phyloP scores from a whole-genome alignment of 2,329 filamentous ascomycete genomes.

The Rhytidhysteron rufulum region DNA sequence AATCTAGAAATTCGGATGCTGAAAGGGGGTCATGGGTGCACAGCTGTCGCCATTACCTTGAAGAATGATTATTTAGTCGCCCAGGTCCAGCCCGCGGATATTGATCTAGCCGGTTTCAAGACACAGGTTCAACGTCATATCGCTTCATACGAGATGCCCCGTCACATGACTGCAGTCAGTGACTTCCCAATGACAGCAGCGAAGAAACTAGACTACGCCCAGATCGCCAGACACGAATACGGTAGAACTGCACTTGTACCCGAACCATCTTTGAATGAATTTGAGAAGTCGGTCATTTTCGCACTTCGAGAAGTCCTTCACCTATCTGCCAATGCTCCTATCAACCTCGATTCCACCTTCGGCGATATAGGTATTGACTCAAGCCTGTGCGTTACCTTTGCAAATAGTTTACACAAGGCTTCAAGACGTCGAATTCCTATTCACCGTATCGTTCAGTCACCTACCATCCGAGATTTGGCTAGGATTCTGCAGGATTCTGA shows the following conservation, averaged over 20 bases:
- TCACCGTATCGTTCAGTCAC: constrained; percentile 12
- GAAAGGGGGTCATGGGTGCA: constrained; percentile 6
- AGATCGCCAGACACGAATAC: constrained; percentile 16
- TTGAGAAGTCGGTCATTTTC: background rate
- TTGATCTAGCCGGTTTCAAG: constrained; percentile 9
- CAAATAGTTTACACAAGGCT: constrained; percentile 6
- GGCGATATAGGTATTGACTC: constrained; percentile 25
- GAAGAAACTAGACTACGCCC: constrained; percentile 33
- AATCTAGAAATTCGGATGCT: constrained; percentile 34
- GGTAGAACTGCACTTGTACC: background rate
- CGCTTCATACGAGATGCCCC: no score
- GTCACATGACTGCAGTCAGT: constrained; percentile 16
- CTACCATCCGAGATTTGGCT: constrained; percentile 4
- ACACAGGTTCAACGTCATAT: no score
- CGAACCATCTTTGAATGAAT: background rate
- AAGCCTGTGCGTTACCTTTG: constrained; percentile 17
- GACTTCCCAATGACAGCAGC: constrained; percentile 26
- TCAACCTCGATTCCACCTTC: constrained; percentile 17
- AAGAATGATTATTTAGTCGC: constrained; percentile 23
- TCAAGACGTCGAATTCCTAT: constrained; percentile 10
- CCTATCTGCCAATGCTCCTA: constrained; percentile 2
- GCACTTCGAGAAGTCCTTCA: constrained; percentile 11
- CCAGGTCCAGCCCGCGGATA: constrained; percentile 18
- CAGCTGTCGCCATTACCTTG: constrained; percentile 20
- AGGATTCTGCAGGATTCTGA: no score